These are phyloP conservation scores for Powellomyces hirtus DNA, from an alignment of 192 early-diverging fungal species.

Conservation along the genomic window DNA sequence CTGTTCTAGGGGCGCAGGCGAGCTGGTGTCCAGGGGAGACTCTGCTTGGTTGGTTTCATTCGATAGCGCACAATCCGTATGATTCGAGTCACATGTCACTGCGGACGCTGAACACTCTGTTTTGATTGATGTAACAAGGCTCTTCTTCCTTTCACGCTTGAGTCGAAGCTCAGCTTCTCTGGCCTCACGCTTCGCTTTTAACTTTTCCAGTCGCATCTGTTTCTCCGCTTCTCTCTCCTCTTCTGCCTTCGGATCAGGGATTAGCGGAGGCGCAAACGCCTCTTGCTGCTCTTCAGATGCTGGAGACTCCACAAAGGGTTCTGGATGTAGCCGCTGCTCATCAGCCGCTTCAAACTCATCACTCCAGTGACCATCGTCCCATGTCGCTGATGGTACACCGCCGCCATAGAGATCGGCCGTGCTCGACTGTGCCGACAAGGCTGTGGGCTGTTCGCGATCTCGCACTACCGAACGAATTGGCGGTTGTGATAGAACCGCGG, in stretches of 20 bases:
- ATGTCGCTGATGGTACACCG: background rate
- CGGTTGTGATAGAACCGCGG: background rate
- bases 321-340: background rate
- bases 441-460: background rate
- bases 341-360: background rate
- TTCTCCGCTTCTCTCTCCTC: constrained; percentile 7
- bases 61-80: background rate
- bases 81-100: background rate
- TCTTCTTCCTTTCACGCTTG: background rate
- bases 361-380: background rate
- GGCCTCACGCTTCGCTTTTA: constrained; percentile 7
- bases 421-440: background rate
- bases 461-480: background rate
- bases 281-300: background rate
- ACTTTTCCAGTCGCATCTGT: background rate
- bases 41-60: background rate
- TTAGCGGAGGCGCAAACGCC: background rate
- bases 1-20: background rate
- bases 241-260: too few species aligned
- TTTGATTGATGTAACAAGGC: background rate
- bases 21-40: background rate
- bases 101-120: background rate
- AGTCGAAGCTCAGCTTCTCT: constrained; percentile 2
- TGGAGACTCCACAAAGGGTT: background rate
- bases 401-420: background rate